Evolutionary conservation across 2,329 filamentous ascomycete species (phyloP).

Genomic region (Calycina marina): DNA sequence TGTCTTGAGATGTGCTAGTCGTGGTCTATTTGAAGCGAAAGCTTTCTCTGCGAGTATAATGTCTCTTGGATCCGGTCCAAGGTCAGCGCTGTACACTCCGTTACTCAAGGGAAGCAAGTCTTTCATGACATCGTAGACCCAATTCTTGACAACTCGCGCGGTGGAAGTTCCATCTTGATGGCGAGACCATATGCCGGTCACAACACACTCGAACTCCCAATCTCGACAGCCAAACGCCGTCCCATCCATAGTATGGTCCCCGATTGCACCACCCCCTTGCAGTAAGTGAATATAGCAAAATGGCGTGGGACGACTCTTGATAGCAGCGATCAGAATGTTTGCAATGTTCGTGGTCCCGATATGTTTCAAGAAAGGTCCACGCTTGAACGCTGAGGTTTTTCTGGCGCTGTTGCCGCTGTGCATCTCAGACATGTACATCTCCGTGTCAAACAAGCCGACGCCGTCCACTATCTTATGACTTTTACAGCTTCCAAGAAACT

Average conservation of each 20-base stretch:
- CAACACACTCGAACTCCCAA: conserved; percentile 49
- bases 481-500: conserved; percentile 22
- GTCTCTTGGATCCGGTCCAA: conserved; percentile 48
- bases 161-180: conserved; percentile 31
- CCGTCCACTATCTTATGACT: conserved; percentile 33
- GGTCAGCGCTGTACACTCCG: conserved; percentile 45
- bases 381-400: no score
- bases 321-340: conserved; percentile 27
- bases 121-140: conserved; percentile 39
- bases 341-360: no score
- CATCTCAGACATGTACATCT: conserved; percentile 46
- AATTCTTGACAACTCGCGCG: conserved; percentile 28
- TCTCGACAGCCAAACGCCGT: conserved; percentile 49
- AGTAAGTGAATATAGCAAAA: conserved; percentile 48
- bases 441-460: conserved; percentile 38
- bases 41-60: conserved; percentile 32
- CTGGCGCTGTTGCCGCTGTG: no score
- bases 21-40: conserved; percentile 39
- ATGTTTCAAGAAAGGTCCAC: no score
- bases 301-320: conserved; percentile 23
- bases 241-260: conserved; percentile 27
- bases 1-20: conserved; percentile 36
- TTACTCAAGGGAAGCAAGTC: conserved; percentile 33
- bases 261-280: conserved; percentile 40
- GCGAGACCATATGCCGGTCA: conserved; percentile 47